Evolutionary conservation across 257 asterid species (phyloP), one percentile per base, ranked within the genome.

Genomic region (Nicotiana tabacum): DNA sequence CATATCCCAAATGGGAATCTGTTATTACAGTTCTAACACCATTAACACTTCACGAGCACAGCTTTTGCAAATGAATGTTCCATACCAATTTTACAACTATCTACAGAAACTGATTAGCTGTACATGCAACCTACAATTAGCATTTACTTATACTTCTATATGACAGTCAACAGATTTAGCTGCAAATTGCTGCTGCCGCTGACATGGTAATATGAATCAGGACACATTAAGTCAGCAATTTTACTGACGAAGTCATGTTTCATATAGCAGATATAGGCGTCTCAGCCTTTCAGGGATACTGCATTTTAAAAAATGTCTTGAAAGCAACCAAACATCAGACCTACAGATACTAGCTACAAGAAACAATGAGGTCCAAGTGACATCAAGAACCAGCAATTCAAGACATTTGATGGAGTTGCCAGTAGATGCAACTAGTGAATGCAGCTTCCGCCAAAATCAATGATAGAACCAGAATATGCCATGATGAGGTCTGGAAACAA

Each of bases 1-100:
- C 84, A 82, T 13, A 86, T 80, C 46, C 37, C 87, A 55, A 77
- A 81, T 80, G 79, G 82, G 80, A 81, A 81, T 64, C 80, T 78
- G 82, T 70, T 58, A 58, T 13, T 65, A 69, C 51, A 79, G 77
- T 39, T 32, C 29, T 4, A 35, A 29, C 29, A 11, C 27, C 33
- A 53, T 61, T 78, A 29, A 78, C 80, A 81, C 51, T 81, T 48
- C 61, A 74, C 5, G 39, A 74, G 37, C 61, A 74, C 60, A 48
- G 43, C 27, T 51, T 74, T 48, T 24, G 43, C 43, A 74, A 74
- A 74, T 74, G 62, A 74, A 74, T 48, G 9, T 51, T 13, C 24
- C 60, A 48, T 48, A 48, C 64, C 80, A 51, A 51, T 74, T 74
- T 74, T 15, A 51, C 43, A 27, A 48, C 62, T 46, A 13, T 48